Evolutionary conservation across 1,284 basidiomycete species (phyloP).

Genomic region (Hypsizygus ulmarius): DNA sequence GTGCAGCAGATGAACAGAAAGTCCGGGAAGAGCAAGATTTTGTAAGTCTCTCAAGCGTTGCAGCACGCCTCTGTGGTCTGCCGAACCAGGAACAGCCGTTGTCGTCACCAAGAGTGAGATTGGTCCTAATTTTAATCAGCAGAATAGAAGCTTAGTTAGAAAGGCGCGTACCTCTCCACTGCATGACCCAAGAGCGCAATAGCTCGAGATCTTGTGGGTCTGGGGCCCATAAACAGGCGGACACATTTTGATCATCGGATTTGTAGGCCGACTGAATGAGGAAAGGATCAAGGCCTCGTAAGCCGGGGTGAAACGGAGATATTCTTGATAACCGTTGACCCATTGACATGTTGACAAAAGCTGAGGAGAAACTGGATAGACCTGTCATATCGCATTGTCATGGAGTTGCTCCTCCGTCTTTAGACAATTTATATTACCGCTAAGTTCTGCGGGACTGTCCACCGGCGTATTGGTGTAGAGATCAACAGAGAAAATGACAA

Average conservation of each 20-base stretch:
- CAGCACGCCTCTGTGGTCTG: conserved; percentile 28
- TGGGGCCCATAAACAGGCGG: conserved; percentile 53
- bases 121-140: conserved; percentile 38
- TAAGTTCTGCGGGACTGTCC: neutral
- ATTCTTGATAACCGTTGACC: conserved; percentile 28
- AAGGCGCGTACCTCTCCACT: conserved; percentile 47
- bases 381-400: conserved; percentile 8
- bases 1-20: conserved; percentile 52
- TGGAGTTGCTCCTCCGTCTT: too few species aligned
- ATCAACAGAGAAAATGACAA: conserved; percentile 37
- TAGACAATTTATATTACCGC: neutral
- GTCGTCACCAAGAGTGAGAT: conserved; percentile 55
- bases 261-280: conserved; percentile 19
- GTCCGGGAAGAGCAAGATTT: conserved; percentile 25
- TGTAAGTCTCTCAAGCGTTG: conserved; percentile 27
- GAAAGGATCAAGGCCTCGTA: conserved; percentile 21
- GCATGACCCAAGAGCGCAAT: conserved; percentile 35
- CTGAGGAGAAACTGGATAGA: conserved; percentile 17
- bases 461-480: conserved; percentile 25
- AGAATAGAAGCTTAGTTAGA: neutral
- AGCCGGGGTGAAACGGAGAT: conserved; percentile 22
- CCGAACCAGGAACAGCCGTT: conserved; percentile 29
- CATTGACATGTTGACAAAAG: conserved; percentile 20
- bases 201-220: conserved; percentile 34
- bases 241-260: conserved; percentile 25